phyloP scores from a whole-genome alignment of 1,284 basidiomycete species.

The Ustilago cynodontis region DNA sequence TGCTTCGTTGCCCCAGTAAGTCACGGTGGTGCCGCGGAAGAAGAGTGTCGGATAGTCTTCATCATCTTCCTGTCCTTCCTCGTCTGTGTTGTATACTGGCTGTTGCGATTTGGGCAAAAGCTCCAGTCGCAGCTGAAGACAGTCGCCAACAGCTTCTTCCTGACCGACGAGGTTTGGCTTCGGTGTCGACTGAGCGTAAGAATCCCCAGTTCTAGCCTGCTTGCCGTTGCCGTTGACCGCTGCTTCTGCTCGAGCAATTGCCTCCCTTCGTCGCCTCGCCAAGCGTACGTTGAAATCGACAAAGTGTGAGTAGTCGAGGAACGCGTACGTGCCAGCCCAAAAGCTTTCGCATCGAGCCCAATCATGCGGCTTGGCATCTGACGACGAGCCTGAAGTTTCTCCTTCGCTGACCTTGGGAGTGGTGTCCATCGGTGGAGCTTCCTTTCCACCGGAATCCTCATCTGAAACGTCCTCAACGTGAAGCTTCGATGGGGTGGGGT shows the following conservation, averaged over 20 bases:
- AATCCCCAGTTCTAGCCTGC: slow-evolving; percentile 3
- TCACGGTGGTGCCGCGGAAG: slow-evolving; percentile 54
- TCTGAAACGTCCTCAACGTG: slow-evolving; percentile 6
- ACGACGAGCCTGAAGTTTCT: not conserved
- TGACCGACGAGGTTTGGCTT: slow-evolving; percentile 35
- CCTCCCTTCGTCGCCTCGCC: slow-evolving; percentile 28
- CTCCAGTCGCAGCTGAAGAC: slow-evolving; percentile 52
- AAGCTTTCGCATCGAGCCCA: slow-evolving; percentile 58
- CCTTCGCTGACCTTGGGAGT: slow-evolving; percentile 3
- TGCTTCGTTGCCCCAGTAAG: slow-evolving; percentile 47
- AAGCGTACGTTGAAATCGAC: slow-evolving; percentile 45
- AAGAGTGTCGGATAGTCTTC: slow-evolving; percentile 44
- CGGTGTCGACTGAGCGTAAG: slow-evolving; percentile 7
- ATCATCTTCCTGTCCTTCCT: slow-evolving; percentile 39
- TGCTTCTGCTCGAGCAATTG: not conserved
- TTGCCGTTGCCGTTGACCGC: not conserved
- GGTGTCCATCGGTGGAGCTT: slow-evolving; percentile 1
- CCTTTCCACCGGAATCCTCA: not conserved
- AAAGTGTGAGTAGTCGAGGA: slow-evolving; percentile 54
- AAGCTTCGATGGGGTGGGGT: slow-evolving; percentile 13
- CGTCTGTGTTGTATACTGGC: slow-evolving; percentile 23
- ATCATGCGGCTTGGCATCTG: slow-evolving; percentile 51
- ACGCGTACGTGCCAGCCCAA: slow-evolving; percentile 52
- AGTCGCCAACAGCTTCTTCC: slow-evolving; percentile 57
- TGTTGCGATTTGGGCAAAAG: slow-evolving; percentile 48